These are phyloP conservation scores for Diaporthe batatas DNA, from an alignment of 2,329 filamentous ascomycete genomes.

Conservation along the genomic window DNA sequence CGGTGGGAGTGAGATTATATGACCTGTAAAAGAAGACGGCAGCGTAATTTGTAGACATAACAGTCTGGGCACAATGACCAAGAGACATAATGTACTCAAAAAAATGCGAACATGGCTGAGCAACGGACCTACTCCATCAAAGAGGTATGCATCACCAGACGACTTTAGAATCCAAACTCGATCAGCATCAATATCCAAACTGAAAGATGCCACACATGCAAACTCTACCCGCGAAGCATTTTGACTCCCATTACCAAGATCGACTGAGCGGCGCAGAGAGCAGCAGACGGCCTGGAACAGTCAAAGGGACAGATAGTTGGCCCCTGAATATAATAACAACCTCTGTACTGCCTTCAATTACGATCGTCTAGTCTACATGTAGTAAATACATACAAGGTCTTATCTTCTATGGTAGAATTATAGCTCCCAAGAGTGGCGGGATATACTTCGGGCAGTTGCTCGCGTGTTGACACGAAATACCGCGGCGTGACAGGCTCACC, in stretches of 20 bases:
- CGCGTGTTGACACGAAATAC: background rate
- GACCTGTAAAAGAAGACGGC: background rate
- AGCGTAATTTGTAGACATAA: background rate
- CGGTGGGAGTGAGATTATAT: too few relatives aligned
- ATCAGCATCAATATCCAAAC: background rate
- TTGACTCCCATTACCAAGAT: background rate
- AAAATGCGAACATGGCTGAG: background rate
- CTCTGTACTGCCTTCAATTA: too few relatives aligned
- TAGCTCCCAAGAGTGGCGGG: too few relatives aligned
- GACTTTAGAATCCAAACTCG: background rate
- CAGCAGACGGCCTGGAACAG: background rate
- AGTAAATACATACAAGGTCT: too few relatives aligned
- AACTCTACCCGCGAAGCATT: too few relatives aligned
- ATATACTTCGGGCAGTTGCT: background rate
- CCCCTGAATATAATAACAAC: too few relatives aligned
- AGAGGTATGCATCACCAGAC: background rate
- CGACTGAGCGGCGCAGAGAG: background rate
- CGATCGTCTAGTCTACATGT: too few relatives aligned
- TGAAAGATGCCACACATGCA: background rate
- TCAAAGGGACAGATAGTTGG: background rate
- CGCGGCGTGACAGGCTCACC: background rate
- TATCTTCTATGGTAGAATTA: too few relatives aligned
- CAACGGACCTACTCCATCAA: background rate
- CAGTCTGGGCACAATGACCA: too few relatives aligned
- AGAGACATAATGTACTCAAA: background rate